These are phyloP conservation scores for Calcarisporium arbuscula DNA, from an alignment of 2,329 filamentous ascomycete genomes.

Conservation along the genomic window DNA sequence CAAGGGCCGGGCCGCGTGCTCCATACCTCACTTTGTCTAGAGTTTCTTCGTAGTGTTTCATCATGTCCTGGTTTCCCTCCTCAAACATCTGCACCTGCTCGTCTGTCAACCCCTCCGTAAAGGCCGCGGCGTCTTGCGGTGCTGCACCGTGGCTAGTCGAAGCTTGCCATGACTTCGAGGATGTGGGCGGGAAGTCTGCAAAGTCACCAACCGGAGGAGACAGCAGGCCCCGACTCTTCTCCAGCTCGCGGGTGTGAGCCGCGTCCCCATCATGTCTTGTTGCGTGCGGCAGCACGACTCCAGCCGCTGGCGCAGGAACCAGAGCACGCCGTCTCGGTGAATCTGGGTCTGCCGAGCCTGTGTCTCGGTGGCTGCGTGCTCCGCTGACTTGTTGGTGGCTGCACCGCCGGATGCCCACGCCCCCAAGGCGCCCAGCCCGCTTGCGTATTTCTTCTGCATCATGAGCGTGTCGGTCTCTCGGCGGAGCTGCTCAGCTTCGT, in stretches of 20 bases:
- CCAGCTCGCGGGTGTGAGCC: constrained; percentile 76
- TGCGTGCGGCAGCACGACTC: constrained; percentile 74
- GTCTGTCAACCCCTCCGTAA: constrained; percentile 56
- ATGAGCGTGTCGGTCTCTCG: constrained; percentile 68
- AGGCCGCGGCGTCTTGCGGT: constrained; percentile 5
- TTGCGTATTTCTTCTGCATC: constrained; percentile 62
- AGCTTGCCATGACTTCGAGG: constrained; percentile 7
- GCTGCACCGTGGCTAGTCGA: no score
- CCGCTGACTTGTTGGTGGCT: constrained; percentile 44
- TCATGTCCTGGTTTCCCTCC: constrained; percentile 84
- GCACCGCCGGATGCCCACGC: constrained; percentile 59
- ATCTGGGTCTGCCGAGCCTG: constrained; percentile 58
- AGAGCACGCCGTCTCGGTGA: constrained; percentile 77
- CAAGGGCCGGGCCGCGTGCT: no score
- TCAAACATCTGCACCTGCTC: constrained; percentile 93
- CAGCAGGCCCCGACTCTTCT: constrained; percentile 81
- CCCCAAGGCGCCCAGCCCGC: constrained; percentile 57
- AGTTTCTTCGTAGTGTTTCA: constrained; percentile 90
- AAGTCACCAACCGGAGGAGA: constrained; percentile 25
- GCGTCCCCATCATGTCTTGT: constrained; percentile 86
- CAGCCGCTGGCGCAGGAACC: constrained; percentile 70
- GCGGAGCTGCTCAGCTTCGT: constrained; percentile 75
- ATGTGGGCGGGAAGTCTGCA: constrained; percentile 21
- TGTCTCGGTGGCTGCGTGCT: constrained; percentile 69
- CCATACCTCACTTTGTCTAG: constrained; percentile 87